Evolutionary conservation across 805 yeast species (phyloP).

Genomic region (Barnettozyma sp.): DNA sequence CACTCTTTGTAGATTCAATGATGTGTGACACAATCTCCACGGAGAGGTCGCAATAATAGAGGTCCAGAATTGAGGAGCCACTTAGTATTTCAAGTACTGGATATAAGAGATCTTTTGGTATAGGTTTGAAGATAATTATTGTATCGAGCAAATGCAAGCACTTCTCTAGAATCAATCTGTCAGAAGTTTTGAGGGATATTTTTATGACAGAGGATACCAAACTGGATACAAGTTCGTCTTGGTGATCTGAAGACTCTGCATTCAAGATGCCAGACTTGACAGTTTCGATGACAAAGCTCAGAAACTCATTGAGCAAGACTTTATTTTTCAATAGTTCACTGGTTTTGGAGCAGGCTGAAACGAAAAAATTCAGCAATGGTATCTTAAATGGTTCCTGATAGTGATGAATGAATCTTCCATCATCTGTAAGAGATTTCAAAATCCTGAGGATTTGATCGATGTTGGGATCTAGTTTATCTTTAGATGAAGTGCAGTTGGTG

Average conservation of each 20-base stretch:
- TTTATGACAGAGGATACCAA: slow-evolving; percentile 31
- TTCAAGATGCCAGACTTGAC: slow-evolving; percentile 34
- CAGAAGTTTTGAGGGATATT: slow-evolving; percentile 35
- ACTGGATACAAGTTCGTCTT: slow-evolving; percentile 26
- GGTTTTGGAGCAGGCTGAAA: slow-evolving; percentile 28
- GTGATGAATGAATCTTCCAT: slow-evolving; percentile 49
- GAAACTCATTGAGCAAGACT: slow-evolving; percentile 18
- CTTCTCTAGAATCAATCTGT: slow-evolving; percentile 29
- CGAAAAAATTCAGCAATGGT: slow-evolving; percentile 33
- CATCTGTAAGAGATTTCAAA: slow-evolving; percentile 39
- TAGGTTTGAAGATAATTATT: slow-evolving; percentile 37
- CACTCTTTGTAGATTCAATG: slow-evolving; percentile 11
- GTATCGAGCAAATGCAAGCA: slow-evolving; percentile 38
- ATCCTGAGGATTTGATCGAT: slow-evolving; percentile 44
- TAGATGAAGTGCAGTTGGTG: slow-evolving; percentile 32
- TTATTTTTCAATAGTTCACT: slow-evolving; percentile 20
- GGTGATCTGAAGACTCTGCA: slow-evolving; percentile 17
- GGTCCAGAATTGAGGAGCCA: slow-evolving; percentile 33
- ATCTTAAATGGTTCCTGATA: slow-evolving; percentile 38
- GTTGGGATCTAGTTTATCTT: slow-evolving; percentile 37
- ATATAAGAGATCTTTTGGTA: slow-evolving; percentile 36
- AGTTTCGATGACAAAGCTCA: slow-evolving; percentile 37
- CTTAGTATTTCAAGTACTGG: slow-evolving; percentile 39
- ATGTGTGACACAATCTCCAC: slow-evolving; percentile 36
- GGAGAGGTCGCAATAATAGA: slow-evolving; percentile 29